Conservation (phyloP, 257 asterid genomes). For the Perilla frutescens region DNA sequence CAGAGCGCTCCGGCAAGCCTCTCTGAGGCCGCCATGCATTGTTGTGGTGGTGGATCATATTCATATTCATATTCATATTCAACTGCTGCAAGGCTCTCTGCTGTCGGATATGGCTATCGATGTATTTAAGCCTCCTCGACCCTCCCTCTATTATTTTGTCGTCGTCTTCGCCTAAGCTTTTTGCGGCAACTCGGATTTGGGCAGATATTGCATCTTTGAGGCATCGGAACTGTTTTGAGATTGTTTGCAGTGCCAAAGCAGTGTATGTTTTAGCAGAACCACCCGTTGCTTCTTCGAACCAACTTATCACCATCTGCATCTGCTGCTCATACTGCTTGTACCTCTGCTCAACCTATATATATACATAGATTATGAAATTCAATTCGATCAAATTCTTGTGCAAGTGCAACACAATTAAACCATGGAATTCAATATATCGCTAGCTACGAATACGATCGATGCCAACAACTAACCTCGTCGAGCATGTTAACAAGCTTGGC, state of each 20-base stretch:
- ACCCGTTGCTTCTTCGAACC: constrained; percentile 59
- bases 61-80: constrained; percentile 76
- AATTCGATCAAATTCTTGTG: constrained; percentile 10
- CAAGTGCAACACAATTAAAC: too few relatives aligned
- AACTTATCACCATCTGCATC: constrained; percentile 54
- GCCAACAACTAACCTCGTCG: constrained; percentile 52
- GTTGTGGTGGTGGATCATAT: constrained; percentile 51
- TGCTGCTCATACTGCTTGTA: constrained; percentile 65
- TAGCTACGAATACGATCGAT: too few relatives aligned
- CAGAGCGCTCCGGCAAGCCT: constrained; percentile 86
- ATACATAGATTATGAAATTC: constrained; percentile 20
- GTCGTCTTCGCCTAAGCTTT: constrained; percentile 79
- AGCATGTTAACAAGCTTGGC: constrained; percentile 79
- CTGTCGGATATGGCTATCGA: constrained; percentile 79
- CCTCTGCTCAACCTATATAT: constrained; percentile 61
- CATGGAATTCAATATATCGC: too few relatives aligned
- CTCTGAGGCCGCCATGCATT: constrained; percentile 99
- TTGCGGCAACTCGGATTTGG: constrained; percentile 58
- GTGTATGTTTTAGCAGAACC: constrained; percentile 63
- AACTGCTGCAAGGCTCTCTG: constrained; percentile 87
- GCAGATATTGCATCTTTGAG: constrained; percentile 59
- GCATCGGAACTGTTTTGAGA: constrained; percentile 72
- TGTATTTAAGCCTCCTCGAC: constrained; percentile 70
- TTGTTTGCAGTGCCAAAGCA: constrained; percentile 56
- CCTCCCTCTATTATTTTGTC: constrained; percentile 45